Evolutionary conservation across 306 rosid species (phyloP).

Genomic region (Quercus mongolica): DNA sequence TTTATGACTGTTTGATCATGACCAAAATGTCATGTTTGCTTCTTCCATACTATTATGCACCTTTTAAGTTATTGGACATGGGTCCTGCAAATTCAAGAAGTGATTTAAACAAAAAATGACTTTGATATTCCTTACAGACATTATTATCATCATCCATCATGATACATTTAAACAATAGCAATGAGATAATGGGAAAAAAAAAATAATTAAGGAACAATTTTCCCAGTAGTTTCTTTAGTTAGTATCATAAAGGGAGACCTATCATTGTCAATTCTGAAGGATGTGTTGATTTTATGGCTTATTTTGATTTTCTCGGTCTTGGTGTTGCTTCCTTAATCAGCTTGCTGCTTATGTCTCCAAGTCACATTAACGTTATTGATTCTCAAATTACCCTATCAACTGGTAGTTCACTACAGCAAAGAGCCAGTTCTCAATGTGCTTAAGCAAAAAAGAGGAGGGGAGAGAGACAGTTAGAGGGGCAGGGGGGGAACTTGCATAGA

Average conservation of each 20-base stretch:
- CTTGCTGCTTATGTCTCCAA: not conserved
- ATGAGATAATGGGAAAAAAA: not conserved
- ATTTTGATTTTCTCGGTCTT: not conserved
- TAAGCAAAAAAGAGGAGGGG: no score
- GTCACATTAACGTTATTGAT: not conserved
- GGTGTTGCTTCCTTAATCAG: not conserved
- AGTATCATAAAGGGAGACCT: no score
- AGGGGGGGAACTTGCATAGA: not conserved
- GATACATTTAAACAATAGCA: not conserved
- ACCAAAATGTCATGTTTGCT: not conserved
- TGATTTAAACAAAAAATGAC: not conserved
- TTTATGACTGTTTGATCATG: no score
- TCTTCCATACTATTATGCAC: not conserved
- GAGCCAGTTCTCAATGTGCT: no score
- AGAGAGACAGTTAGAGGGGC: no score
- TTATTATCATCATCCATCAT: not conserved
- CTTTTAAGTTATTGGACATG: not conserved
- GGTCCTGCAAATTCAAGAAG: not conserved
- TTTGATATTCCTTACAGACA: not conserved
- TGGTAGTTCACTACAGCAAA: not conserved
- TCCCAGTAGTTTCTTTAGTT: not conserved
- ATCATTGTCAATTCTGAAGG: no score
- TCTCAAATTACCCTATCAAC: not conserved
- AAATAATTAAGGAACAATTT: not conserved
- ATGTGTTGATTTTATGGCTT: not conserved